These are phyloP conservation scores for Kalmusia sp. DNA, from an alignment of 2,329 filamentous ascomycete species.

Conservation along the genomic window DNA sequence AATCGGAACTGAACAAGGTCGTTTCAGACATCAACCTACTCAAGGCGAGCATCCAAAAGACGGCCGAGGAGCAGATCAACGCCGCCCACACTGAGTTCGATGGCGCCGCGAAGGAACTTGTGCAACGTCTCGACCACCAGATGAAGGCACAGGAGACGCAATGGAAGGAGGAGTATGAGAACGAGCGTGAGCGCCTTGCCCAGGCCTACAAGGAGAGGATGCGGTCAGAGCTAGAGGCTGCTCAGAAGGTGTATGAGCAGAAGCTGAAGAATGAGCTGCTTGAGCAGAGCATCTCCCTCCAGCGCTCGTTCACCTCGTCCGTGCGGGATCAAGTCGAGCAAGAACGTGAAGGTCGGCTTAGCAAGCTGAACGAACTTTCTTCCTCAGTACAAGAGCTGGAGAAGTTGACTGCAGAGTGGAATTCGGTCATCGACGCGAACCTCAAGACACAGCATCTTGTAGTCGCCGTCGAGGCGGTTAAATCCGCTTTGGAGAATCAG, in stretches of 20 bases:
- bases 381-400: slow-evolving; percentile 82
- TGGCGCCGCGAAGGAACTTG: slow-evolving; percentile 83
- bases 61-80: slow-evolving; percentile 77
- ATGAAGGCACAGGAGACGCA: slow-evolving; percentile 81
- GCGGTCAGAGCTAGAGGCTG: slow-evolving; percentile 77
- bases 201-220: slow-evolving; percentile 81
- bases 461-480: slow-evolving; percentile 92
- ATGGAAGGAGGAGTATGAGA: slow-evolving; percentile 88
- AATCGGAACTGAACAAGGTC: slow-evolving; percentile 79
- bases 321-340: slow-evolving; percentile 83
- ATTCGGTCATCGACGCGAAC: slow-evolving; percentile 86
- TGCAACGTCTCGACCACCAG: slow-evolving; percentile 82
- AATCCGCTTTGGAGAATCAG: slow-evolving; percentile 78
- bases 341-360: slow-evolving; percentile 85
- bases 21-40: slow-evolving; percentile 79
- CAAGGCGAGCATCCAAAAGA: slow-evolving; percentile 71
- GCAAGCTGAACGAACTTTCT: slow-evolving; percentile 82
- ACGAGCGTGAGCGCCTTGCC: slow-evolving; percentile 81
- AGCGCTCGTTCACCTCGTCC: slow-evolving; percentile 80
- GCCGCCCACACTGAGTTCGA: slow-evolving; percentile 81
- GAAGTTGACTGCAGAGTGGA: slow-evolving; percentile 87
- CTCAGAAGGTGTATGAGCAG: slow-evolving; percentile 81
- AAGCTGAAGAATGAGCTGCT: slow-evolving; percentile 83
- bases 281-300: slow-evolving; percentile 88
- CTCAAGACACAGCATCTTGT: slow-evolving; percentile 95